Base-by-base conservation (phyloP, 352 stramenopile species). In the Peronospora belbahrii region DNA sequence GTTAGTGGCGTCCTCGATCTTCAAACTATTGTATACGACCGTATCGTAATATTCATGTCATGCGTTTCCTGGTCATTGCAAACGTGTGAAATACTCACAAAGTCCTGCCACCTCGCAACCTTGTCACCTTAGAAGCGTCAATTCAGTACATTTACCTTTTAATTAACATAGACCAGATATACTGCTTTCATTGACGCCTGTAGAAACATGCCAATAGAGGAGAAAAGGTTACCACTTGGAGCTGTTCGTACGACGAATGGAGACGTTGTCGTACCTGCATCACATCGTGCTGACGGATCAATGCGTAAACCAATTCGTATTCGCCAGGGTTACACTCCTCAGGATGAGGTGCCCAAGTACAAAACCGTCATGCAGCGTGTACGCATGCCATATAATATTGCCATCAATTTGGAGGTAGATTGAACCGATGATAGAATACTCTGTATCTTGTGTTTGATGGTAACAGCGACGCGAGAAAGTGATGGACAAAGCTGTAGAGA, bases 301-400 rank as follows among this genome's bases (percentile, higher is more conserved):
- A 65, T 76, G 42, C 76, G 82, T 38, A 90, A 90, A 52, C 41
- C 76, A 19, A 85, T 94, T 39, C 76, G 78, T 45, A 85, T 94
- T 50, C 82, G 82, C 23, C 54, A 83, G 56, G 79, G 79, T 42
- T 90, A 88, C 52, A 62, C 89, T 33, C 76, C 77, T 35, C 79
- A 88, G 57, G 82, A 94, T 42, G 82, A 94, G 52, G 62, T 87
- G 39, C 70, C 74, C 41, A 77, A 76, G 39, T 93, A 93, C 63
- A 84, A 87, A 49, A 82, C 78, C 20, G 52, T 83, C 28, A 75
- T 57, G 20, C 71, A 86, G 31, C 72, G 81, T 10, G 74, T 77
- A 52, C 41, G 59, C 53, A 1, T 35, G 4, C 14, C 24, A 15
- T 17, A 31, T 5, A 17, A 9, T 48, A 24, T 43, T 37, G 17